phyloP scores from a whole-genome alignment of 768 basidiomycete genomes.

The Trametes coccinea region DNA sequence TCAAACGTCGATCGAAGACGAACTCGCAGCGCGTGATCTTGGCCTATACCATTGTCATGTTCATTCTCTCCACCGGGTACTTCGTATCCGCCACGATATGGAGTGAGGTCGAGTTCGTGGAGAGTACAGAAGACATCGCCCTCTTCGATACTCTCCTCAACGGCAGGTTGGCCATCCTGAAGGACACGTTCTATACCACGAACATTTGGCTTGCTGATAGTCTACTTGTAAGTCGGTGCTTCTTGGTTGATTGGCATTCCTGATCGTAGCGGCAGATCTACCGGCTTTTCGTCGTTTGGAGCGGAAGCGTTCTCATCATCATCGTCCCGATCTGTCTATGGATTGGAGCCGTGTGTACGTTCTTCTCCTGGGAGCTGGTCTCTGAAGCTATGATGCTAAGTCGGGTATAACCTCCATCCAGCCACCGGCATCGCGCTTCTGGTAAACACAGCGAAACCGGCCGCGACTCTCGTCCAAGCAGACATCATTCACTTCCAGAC shows the following conservation, averaged over 20 bases:
- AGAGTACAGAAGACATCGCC: not conserved
- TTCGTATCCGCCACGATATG: not conserved
- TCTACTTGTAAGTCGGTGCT: not conserved
- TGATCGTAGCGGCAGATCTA: not conserved
- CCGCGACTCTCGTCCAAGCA: not conserved
- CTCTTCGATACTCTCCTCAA: not conserved
- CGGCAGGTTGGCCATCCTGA: not conserved
- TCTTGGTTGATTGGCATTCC: no score
- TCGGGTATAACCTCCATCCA: not conserved
- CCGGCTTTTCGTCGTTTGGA: not conserved
- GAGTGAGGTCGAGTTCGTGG: slow-evolving; percentile 2
- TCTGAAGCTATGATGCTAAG: not conserved
- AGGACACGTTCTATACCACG: not conserved
- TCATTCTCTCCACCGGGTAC: not conserved
- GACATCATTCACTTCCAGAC: not conserved
- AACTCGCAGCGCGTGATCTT: not conserved
- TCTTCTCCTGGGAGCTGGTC: not conserved
- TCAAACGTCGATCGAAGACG: not conserved
- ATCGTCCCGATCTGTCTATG: not conserved
- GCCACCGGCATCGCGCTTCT: not conserved
- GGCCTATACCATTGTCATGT: not conserved
- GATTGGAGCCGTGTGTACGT: not conserved
- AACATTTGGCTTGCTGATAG: slow-evolving; percentile 3
- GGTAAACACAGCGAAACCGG: not conserved
- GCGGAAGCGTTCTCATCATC: not conserved